Evolutionary conservation across 1,284 basidiomycete species (phyloP).

Genomic region (Sphagnurus paluster): DNA sequence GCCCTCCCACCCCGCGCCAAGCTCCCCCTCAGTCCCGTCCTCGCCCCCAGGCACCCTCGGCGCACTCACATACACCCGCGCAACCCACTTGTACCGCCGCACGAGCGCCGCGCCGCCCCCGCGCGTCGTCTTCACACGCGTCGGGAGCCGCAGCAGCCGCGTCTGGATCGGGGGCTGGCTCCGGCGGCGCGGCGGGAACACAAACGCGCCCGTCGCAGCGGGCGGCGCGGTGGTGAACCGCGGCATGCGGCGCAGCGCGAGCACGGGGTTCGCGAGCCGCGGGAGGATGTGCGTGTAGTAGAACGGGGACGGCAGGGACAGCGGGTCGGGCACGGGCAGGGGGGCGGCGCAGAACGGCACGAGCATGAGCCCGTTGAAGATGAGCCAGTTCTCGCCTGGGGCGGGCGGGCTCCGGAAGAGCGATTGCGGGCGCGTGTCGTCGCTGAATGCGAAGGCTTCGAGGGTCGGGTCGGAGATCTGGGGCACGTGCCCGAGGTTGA

Average conservation of each 20-base stretch:
- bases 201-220: neutral
- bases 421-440: conserved; percentile 1
- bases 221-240: conserved; percentile 26
- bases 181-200: conserved; percentile 1
- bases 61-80: conserved; percentile 29
- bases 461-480: conserved; percentile 34
- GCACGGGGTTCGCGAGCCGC: conserved; percentile 44
- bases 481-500: conserved; percentile 74
- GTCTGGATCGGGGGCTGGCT: conserved; percentile 16
- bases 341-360: conserved; percentile 52
- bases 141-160: conserved; percentile 34
- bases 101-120: conserved; percentile 47
- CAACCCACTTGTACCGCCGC: conserved; percentile 54
- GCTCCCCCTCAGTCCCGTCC: conserved; percentile 7
- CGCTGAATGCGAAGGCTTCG: neutral
- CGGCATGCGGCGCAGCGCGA: conserved; percentile 44
- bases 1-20: conserved; percentile 14
- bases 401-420: neutral
- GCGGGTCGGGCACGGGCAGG: conserved; percentile 52
- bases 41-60: conserved; percentile 1
- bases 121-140: conserved; percentile 44
- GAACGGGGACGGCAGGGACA: conserved; percentile 67
- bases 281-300: conserved; percentile 68
- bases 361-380: conserved; percentile 63
- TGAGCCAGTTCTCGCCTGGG: conserved; percentile 54